Base-by-base conservation (phyloP, 495 filamentous ascomycete species). In the Rhizodiscina lignyota region DNA sequence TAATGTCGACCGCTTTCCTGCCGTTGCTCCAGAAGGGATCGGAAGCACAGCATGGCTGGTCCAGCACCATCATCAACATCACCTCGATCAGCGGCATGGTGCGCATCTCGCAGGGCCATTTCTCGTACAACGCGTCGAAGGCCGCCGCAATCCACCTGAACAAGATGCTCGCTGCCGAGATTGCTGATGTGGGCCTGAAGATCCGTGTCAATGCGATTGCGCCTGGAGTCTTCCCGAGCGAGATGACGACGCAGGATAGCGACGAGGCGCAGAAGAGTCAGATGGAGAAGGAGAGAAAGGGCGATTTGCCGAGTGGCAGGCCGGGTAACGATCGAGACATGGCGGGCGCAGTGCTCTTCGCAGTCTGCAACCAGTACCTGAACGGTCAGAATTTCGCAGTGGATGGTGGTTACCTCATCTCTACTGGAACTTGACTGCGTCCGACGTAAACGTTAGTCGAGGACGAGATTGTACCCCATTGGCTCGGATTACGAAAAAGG, bases 81-180 rank as follows among this genome's bases (percentile, higher is more conserved):
- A 46, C 37, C 27, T 38, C 32, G 10, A 53, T 53, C 38, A 45
- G 40, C 20, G 50, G 50, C 13, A 20, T 41, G 17, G 48, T 51
- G 23, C 45, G 42, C 35, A 38, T 28, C 8, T 30, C 43, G 22
- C 50, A 53, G 45, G 35, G 44, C 31, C 50, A 53, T 35, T 42
- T 45, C 18, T 31, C 38, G n/a, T 53, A 53, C 42, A 53, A 53
- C 30, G 44, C 50, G 2, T 27, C 18, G 29, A 53, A 53, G 37
- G 50, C 39, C 6, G 50, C 48, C 8, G 27, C 37, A 4, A 41
- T 49, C 28, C 50, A 53, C 32, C 34, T 53, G 18, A 53, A 26
- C 15, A 36, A 40, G 10, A 49, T 53, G 50, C 33, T 53, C 3
- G 50, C 50, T 10, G 37, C 39, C 13, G 48, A 51, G 47, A 17